Conservation (phyloP, 805 yeast genomes). For the Monosporozyma aerobia region DNA sequence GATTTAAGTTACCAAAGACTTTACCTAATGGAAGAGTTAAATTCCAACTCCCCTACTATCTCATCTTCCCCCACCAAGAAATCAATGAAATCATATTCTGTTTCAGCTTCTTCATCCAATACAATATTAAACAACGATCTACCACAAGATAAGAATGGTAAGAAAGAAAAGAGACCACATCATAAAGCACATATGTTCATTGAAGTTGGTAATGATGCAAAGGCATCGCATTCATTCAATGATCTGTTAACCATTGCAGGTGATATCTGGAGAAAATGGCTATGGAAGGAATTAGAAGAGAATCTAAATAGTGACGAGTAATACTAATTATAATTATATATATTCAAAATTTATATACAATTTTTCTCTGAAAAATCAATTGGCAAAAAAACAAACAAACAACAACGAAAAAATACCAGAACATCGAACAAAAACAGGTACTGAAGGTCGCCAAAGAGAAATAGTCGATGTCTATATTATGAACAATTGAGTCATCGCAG, state of each 20-base stretch:
- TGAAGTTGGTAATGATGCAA: conserved; percentile 34
- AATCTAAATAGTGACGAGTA: conserved; percentile 11
- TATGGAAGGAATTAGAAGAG: conserved; percentile 52
- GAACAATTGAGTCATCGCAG: neutral
- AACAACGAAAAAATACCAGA: neutral
- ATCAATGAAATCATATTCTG: neutral
- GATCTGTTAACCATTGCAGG: conserved; percentile 71
- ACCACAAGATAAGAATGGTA: neutral
- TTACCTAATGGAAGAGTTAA: conserved; percentile 8
- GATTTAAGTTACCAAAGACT: conserved; percentile 24
- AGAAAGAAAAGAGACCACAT: conserved; percentile 1
- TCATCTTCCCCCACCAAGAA: neutral
- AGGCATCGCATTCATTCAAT: conserved; percentile 53
- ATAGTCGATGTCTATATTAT: too few species aligned
- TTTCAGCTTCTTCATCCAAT: conserved; percentile 2
- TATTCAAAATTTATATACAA: too few species aligned
- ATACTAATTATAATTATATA: neutral
- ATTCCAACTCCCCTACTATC: neutral
- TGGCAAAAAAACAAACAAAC: neutral
- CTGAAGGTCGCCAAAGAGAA: too few species aligned
- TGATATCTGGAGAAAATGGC: conserved; percentile 80
- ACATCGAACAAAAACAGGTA: neutral
- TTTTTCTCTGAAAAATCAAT: too few species aligned
- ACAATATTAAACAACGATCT: neutral
- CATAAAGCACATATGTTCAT: conserved; percentile 19